Evolutionary conservation across 1,284 basidiomycete species (phyloP).

Genomic region (Cutaneotrichosporon sp.): DNA sequence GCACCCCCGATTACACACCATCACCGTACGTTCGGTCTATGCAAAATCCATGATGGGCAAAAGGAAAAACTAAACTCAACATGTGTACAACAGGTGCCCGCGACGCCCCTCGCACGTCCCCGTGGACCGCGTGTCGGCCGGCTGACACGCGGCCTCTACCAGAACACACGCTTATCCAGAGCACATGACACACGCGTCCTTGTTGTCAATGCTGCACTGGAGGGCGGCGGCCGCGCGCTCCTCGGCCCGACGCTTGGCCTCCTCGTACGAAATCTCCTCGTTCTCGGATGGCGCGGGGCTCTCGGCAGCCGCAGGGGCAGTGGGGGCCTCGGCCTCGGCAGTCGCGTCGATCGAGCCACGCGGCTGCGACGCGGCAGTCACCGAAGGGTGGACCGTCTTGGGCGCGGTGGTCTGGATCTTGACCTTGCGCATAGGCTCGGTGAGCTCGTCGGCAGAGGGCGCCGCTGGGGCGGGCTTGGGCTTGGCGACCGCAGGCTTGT

Average conservation of each 20-base stretch:
- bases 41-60: background rate
- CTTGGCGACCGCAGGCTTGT: slow-evolving; percentile 46
- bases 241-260: slow-evolving; percentile 48
- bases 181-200: slow-evolving; percentile 50
- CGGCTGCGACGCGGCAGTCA: slow-evolving; percentile 22
- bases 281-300: slow-evolving; percentile 38
- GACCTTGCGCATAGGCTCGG: slow-evolving; percentile 39
- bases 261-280: slow-evolving; percentile 49
- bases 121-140: too few relatives aligned
- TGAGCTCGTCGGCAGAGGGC: slow-evolving; percentile 19
- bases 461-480: slow-evolving; percentile 6
- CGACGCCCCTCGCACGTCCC: background rate
- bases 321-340: slow-evolving; percentile 6
- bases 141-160: too few relatives aligned
- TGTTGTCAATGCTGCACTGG: slow-evolving; percentile 50
- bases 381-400: slow-evolving; percentile 16
- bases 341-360: slow-evolving; percentile 6
- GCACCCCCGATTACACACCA: too few relatives aligned
- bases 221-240: slow-evolving; percentile 48
- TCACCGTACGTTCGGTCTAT: background rate
- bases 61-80: background rate
- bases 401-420: slow-evolving; percentile 40
- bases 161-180: slow-evolving; percentile 33
- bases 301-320: slow-evolving; percentile 10
- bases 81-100: slow-evolving; percentile 2